A percentile compares a stretch with the other conserved stretches of the same genome.
Evolutionary conservation across 108 stramenopile species (phyloP).

Genomic region (Discostella pseudostelligera): DNA sequence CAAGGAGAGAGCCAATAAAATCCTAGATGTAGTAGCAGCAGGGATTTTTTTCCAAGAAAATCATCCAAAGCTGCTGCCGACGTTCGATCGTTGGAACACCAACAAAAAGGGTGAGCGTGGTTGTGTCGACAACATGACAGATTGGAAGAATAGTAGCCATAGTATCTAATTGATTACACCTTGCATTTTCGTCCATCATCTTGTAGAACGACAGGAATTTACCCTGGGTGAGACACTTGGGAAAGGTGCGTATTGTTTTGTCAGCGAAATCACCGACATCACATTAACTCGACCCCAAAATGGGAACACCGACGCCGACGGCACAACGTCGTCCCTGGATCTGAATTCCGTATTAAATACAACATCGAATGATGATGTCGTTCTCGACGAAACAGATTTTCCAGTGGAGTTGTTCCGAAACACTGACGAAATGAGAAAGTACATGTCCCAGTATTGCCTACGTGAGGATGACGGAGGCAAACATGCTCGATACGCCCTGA

Average conservation of each 20-base stretch:
- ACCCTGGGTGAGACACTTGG: constrained; percentile 72
- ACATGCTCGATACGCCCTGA: constrained; percentile 41
- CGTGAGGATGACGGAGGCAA: constrained; percentile 13
- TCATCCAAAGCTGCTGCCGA: constrained; percentile 33
- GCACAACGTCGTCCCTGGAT: neutral
- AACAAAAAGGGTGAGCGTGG: neutral
- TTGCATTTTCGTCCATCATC: neutral
- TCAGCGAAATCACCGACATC: constrained; percentile 62
- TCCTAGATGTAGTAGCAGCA: constrained; percentile 12
- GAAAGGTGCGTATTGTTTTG: constrained; percentile 72
- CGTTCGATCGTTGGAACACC: constrained; percentile 32
- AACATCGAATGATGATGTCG: neutral
- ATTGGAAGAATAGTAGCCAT: neutral
- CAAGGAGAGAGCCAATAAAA: constrained; percentile 6
- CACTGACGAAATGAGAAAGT: constrained; percentile 31
- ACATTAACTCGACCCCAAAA: constrained; percentile 47
- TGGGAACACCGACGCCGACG: constrained; percentile 2
- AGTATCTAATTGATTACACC: neutral
- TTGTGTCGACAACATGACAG: constrained; percentile 8
- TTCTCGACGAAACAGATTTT: constrained; percentile 33
- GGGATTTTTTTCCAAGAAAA: constrained; percentile 32
- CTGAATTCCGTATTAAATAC: neutral
- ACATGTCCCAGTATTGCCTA: constrained; percentile 32
- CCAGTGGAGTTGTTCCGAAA: constrained; percentile 22
- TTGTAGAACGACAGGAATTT: constrained; percentile 41